These are phyloP conservation scores for Clarireedia paspali DNA, from an alignment of 2,329 filamentous ascomycete species.

Conservation along the genomic window DNA sequence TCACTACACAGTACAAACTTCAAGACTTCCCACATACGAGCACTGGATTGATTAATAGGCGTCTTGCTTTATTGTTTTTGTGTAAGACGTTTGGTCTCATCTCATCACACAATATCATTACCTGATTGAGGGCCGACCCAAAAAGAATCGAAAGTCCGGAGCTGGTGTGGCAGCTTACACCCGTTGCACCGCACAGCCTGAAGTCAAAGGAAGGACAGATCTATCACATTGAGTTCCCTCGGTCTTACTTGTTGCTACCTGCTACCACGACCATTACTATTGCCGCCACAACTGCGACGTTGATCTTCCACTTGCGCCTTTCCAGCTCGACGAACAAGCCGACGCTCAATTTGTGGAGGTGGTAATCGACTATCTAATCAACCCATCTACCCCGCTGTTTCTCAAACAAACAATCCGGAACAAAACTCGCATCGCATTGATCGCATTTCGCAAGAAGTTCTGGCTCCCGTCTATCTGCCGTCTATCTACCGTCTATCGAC, in stretches of 20 bases:
- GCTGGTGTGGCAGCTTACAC: neutral
- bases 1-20: neutral
- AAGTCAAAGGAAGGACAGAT: conserved; percentile 3
- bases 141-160: neutral
- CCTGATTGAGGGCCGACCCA: neutral
- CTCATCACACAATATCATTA: neutral
- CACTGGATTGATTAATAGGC: neutral
- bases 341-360: neutral
- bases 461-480: neutral
- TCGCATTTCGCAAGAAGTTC: neutral
- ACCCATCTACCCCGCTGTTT: conserved; percentile 4
- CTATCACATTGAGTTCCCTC: conserved; percentile 4
- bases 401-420: neutral
- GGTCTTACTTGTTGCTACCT: neutral
- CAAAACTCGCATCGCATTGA: neutral
- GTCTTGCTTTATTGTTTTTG: neutral
- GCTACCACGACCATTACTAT: neutral
- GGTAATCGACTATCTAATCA: neutral
- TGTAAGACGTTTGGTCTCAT: conserved; percentile 1
- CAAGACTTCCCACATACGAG: no score
- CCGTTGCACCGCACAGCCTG: conserved; percentile 8
- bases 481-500: no score
- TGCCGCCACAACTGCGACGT: neutral
- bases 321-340: no score
- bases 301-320: neutral